Evolutionary conservation across 2,329 filamentous ascomycete species (phyloP), one percentile per base, ranked within the genome.

Genomic region (Phialocephala subalpina): DNA sequence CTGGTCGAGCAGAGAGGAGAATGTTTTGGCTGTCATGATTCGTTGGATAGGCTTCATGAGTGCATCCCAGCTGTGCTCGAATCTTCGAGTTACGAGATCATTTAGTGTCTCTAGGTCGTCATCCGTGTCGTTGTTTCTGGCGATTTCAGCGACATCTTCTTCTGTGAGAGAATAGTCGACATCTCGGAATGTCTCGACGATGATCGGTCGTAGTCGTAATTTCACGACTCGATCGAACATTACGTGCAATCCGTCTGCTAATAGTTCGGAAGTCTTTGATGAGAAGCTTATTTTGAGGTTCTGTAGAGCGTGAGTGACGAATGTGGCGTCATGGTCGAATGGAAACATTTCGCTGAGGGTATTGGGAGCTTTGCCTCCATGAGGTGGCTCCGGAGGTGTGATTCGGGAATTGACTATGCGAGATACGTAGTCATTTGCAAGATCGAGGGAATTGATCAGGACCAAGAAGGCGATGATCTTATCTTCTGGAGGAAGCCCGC

Each of bases 401-500:
- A 94, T 82, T 57, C 91, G 88, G 38, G 88, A 85, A 36, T 86
- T 85, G 53, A 98, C 90, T 72, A 99, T 97, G 62, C 95, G 91
- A 18, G 88, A 87, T 59, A 97, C 87, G 78, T 99, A 99, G 75
- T 97, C 93, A 68, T 93, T 93, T 11, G 94, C 91, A 67, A 97
- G 87, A 77, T 99, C 95, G 29, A 99, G 88, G 77, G 95, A 97
- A 84, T 99, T 99, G 79, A 97, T 93, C 56, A 97, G 86, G 25
- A 98, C 90, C 18, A 97, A 88, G 77, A 99, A 99, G 3, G 92
- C 85, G 60, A 98, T 87, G 70, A 97, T 92, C 72, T 91, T 93
- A 73, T 94, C 90, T 77, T 99, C 96, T 0, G 94, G 93, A 0
- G 95, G 95, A 53, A 94, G 85, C 0, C 89, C 91, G 45, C 94